Percentiles rank a stretch among this genome's conserved stretches.
Conservation (phyloP, 805 yeast genomes). For the Candida andamanensis region DNA sequence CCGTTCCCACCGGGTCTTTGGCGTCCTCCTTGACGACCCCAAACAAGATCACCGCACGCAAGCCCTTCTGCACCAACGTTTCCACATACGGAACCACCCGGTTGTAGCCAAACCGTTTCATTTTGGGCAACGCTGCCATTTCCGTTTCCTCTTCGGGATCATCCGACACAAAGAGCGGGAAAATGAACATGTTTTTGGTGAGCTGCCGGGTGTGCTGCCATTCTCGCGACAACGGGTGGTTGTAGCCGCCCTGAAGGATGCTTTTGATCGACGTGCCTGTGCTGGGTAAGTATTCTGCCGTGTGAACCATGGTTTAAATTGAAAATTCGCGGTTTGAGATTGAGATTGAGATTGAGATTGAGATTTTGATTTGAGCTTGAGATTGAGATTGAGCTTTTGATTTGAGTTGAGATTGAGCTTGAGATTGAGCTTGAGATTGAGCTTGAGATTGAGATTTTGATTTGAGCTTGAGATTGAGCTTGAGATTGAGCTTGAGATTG, state of each 20-base stretch:
- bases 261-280: conserved; percentile 63
- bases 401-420: too few relatives aligned
- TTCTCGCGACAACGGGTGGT: conserved; percentile 79
- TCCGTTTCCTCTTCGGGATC: conserved; percentile 69
- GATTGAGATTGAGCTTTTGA: too few relatives aligned
- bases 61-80: conserved; percentile 71
- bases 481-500: too few relatives aligned
- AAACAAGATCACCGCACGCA: conserved; percentile 80
- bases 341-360: too few relatives aligned
- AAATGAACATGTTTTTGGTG: conserved; percentile 83
- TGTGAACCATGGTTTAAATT: conserved; percentile 39
- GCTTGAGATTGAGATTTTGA: too few relatives aligned
- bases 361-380: too few relatives aligned
- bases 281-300: conserved; percentile 62
- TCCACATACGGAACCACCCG: conserved; percentile 68
- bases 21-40: conserved; percentile 76
- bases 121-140: conserved; percentile 81
- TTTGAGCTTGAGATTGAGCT: too few relatives aligned
- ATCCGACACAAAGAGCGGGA: conserved; percentile 85
- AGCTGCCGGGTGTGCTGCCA: conserved; percentile 91
- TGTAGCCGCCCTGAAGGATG: conserved; percentile 88
- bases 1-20: conserved; percentile 78
- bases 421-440: too few relatives aligned
- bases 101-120: conserved; percentile 81
- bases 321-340: too few relatives aligned